These are phyloP conservation scores for Dictyostelium firmibasis DNA, from an alignment of 78 protist genomes.

Conservation along the genomic window DNA sequence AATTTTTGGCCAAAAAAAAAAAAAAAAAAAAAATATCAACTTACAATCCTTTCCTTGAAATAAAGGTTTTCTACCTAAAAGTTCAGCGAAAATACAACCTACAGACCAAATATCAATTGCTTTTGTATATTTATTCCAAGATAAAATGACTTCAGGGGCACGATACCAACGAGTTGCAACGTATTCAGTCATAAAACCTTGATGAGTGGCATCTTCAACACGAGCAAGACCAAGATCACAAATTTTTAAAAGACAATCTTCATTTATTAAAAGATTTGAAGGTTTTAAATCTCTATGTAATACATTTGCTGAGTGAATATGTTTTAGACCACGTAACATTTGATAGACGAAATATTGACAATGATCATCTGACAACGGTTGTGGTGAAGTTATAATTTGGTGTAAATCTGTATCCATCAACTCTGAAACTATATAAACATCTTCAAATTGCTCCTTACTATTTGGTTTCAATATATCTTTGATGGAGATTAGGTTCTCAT, in stretches of 20 bases:
- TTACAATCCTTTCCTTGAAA: constrained; percentile 82
- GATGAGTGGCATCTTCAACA: constrained; percentile 52
- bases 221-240: constrained; percentile 91
- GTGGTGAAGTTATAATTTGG: constrained; percentile 92
- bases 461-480: constrained; percentile 72
- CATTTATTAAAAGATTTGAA: constrained; percentile 95
- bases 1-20: no score
- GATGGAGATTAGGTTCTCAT: constrained; percentile 82
- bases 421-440: constrained; percentile 93
- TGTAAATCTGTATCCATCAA: constrained; percentile 98
- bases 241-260: constrained; percentile 94
- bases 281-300: constrained; percentile 98
- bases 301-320: constrained; percentile 97
- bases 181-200: constrained; percentile 87
- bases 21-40: neutral
- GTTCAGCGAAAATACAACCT: constrained; percentile 92
- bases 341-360: constrained; percentile 96
- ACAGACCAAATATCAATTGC: constrained; percentile 92
- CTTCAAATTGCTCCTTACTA: constrained; percentile 40
- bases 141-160: constrained; percentile 95
- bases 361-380: constrained; percentile 97
- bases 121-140: constrained; percentile 84
- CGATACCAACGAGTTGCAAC: constrained; percentile 98
- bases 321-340: constrained; percentile 94
- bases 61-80: constrained; percentile 82